Base-by-base conservation (phyloP, 352 stramenopile genomes). In the Globisporangium cylindrosporum region DNA sequence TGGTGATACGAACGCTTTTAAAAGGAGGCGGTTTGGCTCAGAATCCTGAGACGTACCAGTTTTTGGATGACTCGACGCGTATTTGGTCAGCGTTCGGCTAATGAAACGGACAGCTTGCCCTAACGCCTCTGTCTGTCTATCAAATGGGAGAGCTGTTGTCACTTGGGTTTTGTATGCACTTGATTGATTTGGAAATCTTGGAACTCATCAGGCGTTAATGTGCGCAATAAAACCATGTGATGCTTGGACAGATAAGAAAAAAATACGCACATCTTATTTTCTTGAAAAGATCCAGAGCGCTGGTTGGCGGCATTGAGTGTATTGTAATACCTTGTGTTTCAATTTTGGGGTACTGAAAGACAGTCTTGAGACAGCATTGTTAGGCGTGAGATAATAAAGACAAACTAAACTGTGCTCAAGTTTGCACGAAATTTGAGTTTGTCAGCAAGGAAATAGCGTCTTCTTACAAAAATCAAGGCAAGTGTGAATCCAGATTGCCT, bases 1-100 rank as follows among this genome's bases (percentile, higher is more conserved):
- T 10, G 32, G 8, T 10, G 8, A 12, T 9, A 24, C 43, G 43
- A 49, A 20, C 43, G 10, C 18, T 48, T 51, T 22, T 22, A 29
- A 56, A 25, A 27, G 48, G 48, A 25, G n/a, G 49, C n/a, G 3
- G 9, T 24, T 14, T 60, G 32, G 20, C 56, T 62, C 56, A 25
- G 29, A 41, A 41, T 62, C 56, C 56, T 62, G 32, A 49, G 56
- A 61, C n/a, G 56, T 32, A 24, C 10, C 9, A 22, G 14, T 12
- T 38, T 38, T 38, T 5, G 56, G 32, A 62, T 62, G 32, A 62
- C 56, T 62, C 55, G 55, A 49, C n/a, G 10, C n/a, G 22, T 62
- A 38, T 38, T 32, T 49, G 8, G 43, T 51, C 8, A 20, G 4
- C 41, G 18, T 12, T 51, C 43, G 43, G 43, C 43, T 51, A 24